A percentile compares a stretch with the other conserved stretches of the same genome.
These are phyloP conservation scores for Tolypocladium tropicale DNA, from an alignment of 2,329 filamentous ascomycete species.

Conservation along the genomic window DNA sequence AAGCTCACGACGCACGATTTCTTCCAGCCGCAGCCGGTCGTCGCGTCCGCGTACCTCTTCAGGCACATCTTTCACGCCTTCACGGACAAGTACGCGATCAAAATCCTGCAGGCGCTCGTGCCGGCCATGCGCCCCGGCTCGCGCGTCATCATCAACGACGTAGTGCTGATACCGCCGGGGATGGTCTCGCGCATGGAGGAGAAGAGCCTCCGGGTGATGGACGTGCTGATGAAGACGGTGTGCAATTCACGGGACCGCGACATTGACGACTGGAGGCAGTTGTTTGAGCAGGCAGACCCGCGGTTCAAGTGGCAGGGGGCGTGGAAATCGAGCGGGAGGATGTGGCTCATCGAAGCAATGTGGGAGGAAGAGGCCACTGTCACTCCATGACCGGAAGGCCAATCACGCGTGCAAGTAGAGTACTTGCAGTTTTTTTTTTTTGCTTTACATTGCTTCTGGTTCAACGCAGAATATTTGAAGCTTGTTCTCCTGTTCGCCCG, in stretches of 20 bases:
- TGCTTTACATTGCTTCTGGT: background rate
- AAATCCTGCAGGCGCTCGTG: conserved; percentile 33
- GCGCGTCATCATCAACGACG: conserved; percentile 26
- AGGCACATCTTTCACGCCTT: conserved; percentile 48
- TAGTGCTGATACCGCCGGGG: conserved; percentile 22
- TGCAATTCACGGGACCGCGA: conserved; percentile 35
- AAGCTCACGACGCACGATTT: conserved; percentile 38
- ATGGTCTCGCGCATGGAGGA: conserved; percentile 22
- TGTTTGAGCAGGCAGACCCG: conserved; percentile 28
- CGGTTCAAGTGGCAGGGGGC: conserved; percentile 25
- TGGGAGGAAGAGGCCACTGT: too few relatives aligned
- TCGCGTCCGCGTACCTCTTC: conserved; percentile 42
- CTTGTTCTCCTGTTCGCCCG: too few relatives aligned
- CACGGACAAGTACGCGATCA: conserved; percentile 33
- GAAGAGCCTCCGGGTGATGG: conserved; percentile 29
- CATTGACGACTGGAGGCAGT: conserved; percentile 27
- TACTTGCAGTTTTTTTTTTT: too few relatives aligned
- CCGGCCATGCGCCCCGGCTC: conserved; percentile 39
- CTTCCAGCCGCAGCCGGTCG: conserved; percentile 37
- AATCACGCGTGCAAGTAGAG: too few relatives aligned
- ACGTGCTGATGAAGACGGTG: conserved; percentile 35
- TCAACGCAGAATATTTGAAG: background rate
- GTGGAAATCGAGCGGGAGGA: conserved; percentile 13
- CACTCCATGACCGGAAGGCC: too few relatives aligned
- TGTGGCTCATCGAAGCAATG: conserved; percentile 26